Percentiles rank a stretch among this genome's conserved stretches.
phyloP scores from a whole-genome alignment of 495 filamentous ascomycete genomes.

The Cladorrhinum samala region DNA sequence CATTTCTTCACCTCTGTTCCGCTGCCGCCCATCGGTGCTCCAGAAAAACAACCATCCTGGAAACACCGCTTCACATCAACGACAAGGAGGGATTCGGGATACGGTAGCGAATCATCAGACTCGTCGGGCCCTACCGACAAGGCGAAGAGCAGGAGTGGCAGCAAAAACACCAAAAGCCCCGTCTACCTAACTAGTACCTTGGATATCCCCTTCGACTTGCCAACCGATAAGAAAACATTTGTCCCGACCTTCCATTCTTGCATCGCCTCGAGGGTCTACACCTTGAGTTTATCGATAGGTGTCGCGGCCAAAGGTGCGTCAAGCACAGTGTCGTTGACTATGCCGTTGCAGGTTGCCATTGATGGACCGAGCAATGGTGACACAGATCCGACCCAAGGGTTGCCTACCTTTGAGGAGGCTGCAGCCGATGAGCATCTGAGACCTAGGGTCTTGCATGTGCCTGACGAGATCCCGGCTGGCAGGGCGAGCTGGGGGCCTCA shows the following conservation, averaged over 20 bases:
- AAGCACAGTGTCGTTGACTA: conserved; percentile 55
- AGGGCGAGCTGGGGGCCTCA: not conserved
- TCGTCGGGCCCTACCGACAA: not conserved
- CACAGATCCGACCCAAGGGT: conserved; percentile 12
- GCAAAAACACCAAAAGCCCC: conserved; percentile 16
- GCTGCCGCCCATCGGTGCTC: conserved; percentile 61
- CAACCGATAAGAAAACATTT: conserved; percentile 59
- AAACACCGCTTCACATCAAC: conserved; percentile 38
- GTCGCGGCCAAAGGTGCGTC: conserved; percentile 49
- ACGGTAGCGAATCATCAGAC: conserved; percentile 28
- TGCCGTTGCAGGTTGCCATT: conserved; percentile 72
- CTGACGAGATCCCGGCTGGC: conserved; percentile 1
- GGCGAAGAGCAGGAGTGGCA: not conserved
- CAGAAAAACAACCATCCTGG: conserved; percentile 57
- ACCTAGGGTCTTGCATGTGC: conserved; percentile 35
- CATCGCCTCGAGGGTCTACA: conserved; percentile 72
- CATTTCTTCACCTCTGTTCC: conserved; percentile 56
- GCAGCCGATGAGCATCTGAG: conserved; percentile 43
- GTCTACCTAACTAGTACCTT: conserved; percentile 59
- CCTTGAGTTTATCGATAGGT: conserved; percentile 60
- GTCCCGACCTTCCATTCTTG: conserved; percentile 88
- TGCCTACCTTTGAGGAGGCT: conserved; percentile 36
- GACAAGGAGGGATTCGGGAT: conserved; percentile 56
- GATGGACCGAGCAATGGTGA: conserved; percentile 22
- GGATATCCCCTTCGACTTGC: conserved; percentile 68